Conservation (phyloP, 2,329 filamentous ascomycete genomes). For the Rhinocladiella mackenziei region DNA sequence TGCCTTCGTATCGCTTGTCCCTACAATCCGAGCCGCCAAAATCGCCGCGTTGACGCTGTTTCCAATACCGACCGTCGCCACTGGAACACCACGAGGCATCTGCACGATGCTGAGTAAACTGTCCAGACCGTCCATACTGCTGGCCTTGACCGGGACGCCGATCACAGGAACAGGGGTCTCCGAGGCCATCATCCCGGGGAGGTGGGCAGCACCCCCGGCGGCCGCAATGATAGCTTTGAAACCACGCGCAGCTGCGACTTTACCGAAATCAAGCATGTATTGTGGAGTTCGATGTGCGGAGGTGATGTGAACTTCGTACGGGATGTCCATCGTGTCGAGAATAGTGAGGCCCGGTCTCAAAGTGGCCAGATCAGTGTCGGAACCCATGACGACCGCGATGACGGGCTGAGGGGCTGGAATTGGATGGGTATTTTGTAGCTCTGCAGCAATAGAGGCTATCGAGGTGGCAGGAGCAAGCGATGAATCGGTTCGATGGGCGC, state of each 20-base stretch:
- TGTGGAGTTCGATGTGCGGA: conserved; percentile 60
- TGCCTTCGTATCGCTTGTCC: conserved; percentile 32
- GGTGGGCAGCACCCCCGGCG: conserved; percentile 63
- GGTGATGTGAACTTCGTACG: conserved; percentile 35
- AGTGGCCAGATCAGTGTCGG: conserved; percentile 38
- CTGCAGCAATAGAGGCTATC: conserved; percentile 18
- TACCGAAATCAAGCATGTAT: conserved; percentile 62
- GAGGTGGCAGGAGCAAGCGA: conserved; percentile 27
- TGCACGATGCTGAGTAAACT: conserved; percentile 64
- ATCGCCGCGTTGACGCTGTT: conserved; percentile 68
- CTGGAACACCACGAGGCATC: conserved; percentile 66
- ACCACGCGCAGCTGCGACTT: conserved; percentile 55
- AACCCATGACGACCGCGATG: conserved; percentile 49
- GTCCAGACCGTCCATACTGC: conserved; percentile 63
- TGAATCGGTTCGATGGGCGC: conserved; percentile 54
- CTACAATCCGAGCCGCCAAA: conserved; percentile 62
- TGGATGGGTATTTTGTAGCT: conserved; percentile 22
- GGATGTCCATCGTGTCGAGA: conserved; percentile 32
- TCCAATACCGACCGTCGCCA: conserved; percentile 68
- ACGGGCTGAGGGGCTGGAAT: conserved; percentile 30
- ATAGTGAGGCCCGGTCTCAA: conserved; percentile 33
- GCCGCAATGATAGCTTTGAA: conserved; percentile 66
- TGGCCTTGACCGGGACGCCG: conserved; percentile 67
- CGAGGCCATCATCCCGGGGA: conserved; percentile 65
- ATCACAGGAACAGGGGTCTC: conserved; percentile 67